Evolutionary conservation across 768 basidiomycete genomes (phyloP), one percentile per base, ranked within the genome.

Genomic region (Lactarius hatsudake): DNA sequence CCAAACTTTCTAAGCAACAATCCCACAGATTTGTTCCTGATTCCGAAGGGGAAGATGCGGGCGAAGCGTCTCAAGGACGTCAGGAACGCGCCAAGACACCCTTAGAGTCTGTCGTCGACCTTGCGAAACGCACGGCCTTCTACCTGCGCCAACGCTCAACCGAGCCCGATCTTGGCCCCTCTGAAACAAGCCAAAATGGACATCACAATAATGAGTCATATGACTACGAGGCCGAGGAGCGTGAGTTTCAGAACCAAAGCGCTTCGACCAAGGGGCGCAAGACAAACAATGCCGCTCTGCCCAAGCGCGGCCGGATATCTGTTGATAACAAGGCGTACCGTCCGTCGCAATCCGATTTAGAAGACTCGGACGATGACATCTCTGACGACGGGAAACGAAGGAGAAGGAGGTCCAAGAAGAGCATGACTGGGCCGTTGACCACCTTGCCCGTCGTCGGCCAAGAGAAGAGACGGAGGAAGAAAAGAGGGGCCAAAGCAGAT

Each of bases 301-400:
- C 81, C 68, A 84, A 81, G 73, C 84, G 86, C 30, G 82, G 82
- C 71, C 85, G 87, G 38, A 90, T 92, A 68, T 89, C 89, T 0
- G 72, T 79, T 28, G 93, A 94, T 75, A 92, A 93, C 77, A 91
- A 89, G 75, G 92, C 92, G 0, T 94, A 93, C 72, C 83, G 83
- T 62, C 92, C 92, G 23, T 77, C 85, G 1, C 75, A 76, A 63
- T 89, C 87, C 9, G 89, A 90, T 70, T 71, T 84, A 40, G 90
- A 91, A 48, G 81, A 79, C 48, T 83, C 84, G 9, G 86, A 87
- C 8, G 88, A 86, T 40, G 86, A 87, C 59, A 78, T 78, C 59
- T 80, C 79, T 1, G 84, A 85, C 59, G 81, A 83, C 30, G 84
- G 81, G 36, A 80, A 78, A 61, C 86, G 81, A 65, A 81, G 80